Conservation (phyloP, 805 yeast genomes). For the Cyberlindnera maritima region DNA sequence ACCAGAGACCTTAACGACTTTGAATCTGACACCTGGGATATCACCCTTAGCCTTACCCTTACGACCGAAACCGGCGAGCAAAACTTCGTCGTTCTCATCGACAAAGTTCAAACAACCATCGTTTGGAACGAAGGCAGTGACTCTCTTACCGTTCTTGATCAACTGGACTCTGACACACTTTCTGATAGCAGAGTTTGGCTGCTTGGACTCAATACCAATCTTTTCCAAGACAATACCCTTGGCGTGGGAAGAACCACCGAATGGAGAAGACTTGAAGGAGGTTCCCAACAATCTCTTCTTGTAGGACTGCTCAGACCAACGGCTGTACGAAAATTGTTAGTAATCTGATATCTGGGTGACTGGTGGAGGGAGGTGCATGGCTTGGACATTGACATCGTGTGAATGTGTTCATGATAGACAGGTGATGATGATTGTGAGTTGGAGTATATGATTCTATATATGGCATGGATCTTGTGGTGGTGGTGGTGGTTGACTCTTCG, state of each 20-base stretch:
- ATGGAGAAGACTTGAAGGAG: constrained; percentile 99
- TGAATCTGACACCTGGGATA: constrained; percentile 99
- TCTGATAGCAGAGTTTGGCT: constrained; percentile 99
- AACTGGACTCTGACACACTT: constrained; percentile 99
- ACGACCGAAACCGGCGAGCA: constrained; percentile 99
- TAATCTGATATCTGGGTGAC: constrained; percentile 2
- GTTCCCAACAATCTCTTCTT: constrained; percentile 99
- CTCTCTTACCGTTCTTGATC: constrained; percentile 99
- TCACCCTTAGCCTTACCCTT: constrained; percentile 99
- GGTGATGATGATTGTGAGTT: too few relatives aligned
- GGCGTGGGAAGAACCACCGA: constrained; percentile 99
- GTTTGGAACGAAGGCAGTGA: constrained; percentile 99
- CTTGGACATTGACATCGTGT: too few relatives aligned
- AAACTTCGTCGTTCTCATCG: constrained; percentile 99
- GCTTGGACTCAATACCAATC: constrained; percentile 99
- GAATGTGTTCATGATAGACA: too few relatives aligned
- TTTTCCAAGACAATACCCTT: constrained; percentile 99
- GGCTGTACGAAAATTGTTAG: constrained; percentile 43
- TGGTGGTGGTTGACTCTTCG: too few relatives aligned
- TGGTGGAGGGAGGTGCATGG: not conserved
- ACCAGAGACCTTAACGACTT: constrained; percentile 99
- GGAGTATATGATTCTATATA: too few relatives aligned
- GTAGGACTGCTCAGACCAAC: constrained; percentile 99
- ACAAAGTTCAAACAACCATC: constrained; percentile 99
- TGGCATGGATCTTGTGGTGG: too few relatives aligned